These are phyloP conservation scores for Cladosporium sp. DNA, from an alignment of 2,329 filamentous ascomycete species.

Conservation along the genomic window DNA sequence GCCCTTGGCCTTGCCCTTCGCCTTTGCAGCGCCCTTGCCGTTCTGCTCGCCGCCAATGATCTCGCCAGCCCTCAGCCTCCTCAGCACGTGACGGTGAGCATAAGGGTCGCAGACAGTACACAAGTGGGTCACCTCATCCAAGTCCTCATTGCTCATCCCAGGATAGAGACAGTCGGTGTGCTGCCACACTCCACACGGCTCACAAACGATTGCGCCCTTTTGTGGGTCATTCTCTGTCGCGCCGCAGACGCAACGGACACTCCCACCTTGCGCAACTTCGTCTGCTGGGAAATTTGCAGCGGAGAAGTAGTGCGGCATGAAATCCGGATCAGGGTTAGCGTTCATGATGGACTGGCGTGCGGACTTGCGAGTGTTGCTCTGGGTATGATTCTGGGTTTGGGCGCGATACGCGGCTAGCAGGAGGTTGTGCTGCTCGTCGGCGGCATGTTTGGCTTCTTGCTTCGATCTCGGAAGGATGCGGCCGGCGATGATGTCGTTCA, in stretches of 20 bases:
- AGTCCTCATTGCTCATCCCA: neutral
- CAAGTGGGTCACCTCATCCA: neutral
- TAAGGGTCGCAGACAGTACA: slow-evolving; percentile 15
- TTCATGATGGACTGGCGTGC: neutral
- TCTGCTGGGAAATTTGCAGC: slow-evolving; percentile 19
- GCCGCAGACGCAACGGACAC: slow-evolving; percentile 34
- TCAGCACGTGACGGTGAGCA: neutral
- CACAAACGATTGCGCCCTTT: slow-evolving; percentile 28
- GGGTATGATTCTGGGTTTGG: neutral
- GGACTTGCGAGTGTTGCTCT: neutral
- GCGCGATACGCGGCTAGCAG: slow-evolving; percentile 22
- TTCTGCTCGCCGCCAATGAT: neutral
- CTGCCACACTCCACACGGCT: slow-evolving; percentile 34
- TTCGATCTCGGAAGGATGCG: slow-evolving; percentile 23
- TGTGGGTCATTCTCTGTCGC: slow-evolving; percentile 21
- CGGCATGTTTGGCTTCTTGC: slow-evolving; percentile 25
- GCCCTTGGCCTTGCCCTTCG: neutral
- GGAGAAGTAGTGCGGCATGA: slow-evolving; percentile 32
- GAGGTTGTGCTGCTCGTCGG: slow-evolving; percentile 21
- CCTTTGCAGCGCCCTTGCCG: neutral
- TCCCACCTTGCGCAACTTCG: slow-evolving; percentile 19
- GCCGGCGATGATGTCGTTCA: slow-evolving; percentile 29
- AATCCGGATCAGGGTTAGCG: slow-evolving; percentile 26
- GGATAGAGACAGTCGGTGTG: slow-evolving; percentile 28
- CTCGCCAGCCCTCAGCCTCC: neutral